Percentiles rank a stretch among this genome's conserved stretches.
These are phyloP conservation scores for Colletotrichum sp. DNA, from an alignment of 2,329 filamentous ascomycete genomes.

Conservation along the genomic window DNA sequence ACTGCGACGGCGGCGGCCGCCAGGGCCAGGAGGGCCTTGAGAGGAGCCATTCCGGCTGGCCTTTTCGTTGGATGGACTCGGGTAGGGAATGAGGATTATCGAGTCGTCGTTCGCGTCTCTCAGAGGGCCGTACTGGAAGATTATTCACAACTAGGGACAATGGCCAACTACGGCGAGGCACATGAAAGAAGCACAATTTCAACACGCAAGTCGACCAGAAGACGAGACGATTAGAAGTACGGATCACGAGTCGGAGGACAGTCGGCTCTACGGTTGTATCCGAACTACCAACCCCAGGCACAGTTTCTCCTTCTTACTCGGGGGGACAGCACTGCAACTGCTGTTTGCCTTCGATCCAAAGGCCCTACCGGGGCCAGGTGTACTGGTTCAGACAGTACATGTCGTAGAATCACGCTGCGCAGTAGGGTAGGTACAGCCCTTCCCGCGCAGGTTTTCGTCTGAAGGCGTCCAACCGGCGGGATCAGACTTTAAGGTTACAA, in stretches of 20 bases:
- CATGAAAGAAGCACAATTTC: background rate
- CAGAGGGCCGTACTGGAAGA: background rate
- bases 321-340: background rate
- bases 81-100: background rate
- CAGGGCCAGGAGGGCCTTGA: constrained; percentile 14
- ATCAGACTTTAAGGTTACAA: constrained; percentile 9
- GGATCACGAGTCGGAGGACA: background rate
- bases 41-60: constrained; percentile 3
- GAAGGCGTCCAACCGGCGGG: background rate
- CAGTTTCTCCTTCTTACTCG: background rate
- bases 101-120: background rate
- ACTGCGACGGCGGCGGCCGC: background rate
- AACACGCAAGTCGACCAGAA: background rate
- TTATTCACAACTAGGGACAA: background rate
- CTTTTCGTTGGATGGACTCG: background rate
- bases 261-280: background rate
- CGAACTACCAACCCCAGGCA: background rate
- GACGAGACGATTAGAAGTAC: background rate
- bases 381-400: background rate
- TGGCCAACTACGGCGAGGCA: background rate
- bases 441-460: background rate
- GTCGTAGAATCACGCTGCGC: background rate
- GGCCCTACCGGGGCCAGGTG: background rate
- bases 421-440: background rate
- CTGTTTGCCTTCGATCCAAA: background rate